phyloP scores from a whole-genome alignment of 495 filamentous ascomycete genomes.

The Friedmanniomyces simplex region DNA sequence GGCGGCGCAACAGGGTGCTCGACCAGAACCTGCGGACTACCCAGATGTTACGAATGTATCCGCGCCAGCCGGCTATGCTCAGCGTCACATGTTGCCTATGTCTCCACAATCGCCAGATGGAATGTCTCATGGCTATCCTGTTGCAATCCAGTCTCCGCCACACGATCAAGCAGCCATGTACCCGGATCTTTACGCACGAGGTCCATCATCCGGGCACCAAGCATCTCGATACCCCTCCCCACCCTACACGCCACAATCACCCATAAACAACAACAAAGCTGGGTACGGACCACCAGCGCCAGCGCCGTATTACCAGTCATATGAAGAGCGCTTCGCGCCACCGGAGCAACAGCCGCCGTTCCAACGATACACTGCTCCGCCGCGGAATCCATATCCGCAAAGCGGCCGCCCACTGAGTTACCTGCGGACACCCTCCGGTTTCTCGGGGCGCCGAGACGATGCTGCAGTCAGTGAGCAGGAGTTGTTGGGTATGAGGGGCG shows the following conservation, averaged over 20 bases:
- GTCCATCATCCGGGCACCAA: neutral
- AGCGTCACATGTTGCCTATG: neutral
- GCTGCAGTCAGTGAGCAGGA: conserved; percentile 9
- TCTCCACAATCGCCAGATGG: neutral
- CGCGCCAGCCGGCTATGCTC: neutral
- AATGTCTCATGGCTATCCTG: neutral
- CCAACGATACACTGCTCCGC: neutral
- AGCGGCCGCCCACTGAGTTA: conserved; percentile 3
- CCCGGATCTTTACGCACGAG: neutral
- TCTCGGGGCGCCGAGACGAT: conserved; percentile 3
- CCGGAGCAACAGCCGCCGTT: neutral
- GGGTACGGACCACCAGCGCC: neutral
- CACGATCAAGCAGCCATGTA: neutral
- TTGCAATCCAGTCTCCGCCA: neutral
- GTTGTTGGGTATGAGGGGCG: conserved; percentile 10
- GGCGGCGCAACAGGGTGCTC: neutral
- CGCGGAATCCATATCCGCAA: neutral
- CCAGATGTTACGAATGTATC: neutral
- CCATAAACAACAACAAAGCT: neutral
- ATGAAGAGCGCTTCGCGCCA: neutral
- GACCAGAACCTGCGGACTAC: neutral
- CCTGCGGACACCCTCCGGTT: conserved; percentile 1
- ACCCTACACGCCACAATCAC: neutral
- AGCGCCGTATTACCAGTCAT: neutral
- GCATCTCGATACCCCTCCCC: neutral